Evolutionary conservation across 2,329 filamentous ascomycete species (phyloP).

Genomic region (Alternaria longipes): DNA sequence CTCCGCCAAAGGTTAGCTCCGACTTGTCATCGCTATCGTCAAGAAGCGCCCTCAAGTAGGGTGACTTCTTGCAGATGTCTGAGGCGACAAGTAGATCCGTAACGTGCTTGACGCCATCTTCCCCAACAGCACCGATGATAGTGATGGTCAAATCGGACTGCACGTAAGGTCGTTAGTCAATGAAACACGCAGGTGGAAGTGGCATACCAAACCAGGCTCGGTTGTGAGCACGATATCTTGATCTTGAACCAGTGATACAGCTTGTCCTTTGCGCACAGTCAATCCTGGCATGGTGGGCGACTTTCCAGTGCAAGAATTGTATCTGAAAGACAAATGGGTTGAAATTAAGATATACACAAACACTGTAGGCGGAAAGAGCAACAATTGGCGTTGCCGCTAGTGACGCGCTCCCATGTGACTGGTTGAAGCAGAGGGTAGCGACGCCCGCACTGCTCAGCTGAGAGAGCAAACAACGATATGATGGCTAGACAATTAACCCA

Average conservation of each 20-base stretch:
- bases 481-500: neutral
- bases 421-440: neutral
- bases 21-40: constrained; percentile 8
- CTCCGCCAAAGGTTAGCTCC: constrained; percentile 21
- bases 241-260: constrained; percentile 15
- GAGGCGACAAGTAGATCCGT: constrained; percentile 21
- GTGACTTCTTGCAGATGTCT: constrained; percentile 13
- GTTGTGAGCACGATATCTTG: constrained; percentile 18
- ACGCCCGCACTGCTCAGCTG: neutral
- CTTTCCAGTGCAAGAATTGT: neutral
- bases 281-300: constrained; percentile 9
- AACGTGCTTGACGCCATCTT: constrained; percentile 18
- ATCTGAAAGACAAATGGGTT: neutral
- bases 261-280: neutral
- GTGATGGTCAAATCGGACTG: constrained; percentile 20
- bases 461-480: neutral
- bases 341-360: neutral
- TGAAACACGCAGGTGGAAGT: neutral
- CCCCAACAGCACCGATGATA: constrained; percentile 12
- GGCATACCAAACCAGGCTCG: constrained; percentile 3
- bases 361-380: constrained; percentile 6
- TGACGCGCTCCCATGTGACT: neutral
- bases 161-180: neutral
- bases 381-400: constrained; percentile 17
- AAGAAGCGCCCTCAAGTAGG: constrained; percentile 16